Evolutionary conservation across 352 stramenopile species (phyloP).

Genomic region (Globisporangium heterothallicum): DNA sequence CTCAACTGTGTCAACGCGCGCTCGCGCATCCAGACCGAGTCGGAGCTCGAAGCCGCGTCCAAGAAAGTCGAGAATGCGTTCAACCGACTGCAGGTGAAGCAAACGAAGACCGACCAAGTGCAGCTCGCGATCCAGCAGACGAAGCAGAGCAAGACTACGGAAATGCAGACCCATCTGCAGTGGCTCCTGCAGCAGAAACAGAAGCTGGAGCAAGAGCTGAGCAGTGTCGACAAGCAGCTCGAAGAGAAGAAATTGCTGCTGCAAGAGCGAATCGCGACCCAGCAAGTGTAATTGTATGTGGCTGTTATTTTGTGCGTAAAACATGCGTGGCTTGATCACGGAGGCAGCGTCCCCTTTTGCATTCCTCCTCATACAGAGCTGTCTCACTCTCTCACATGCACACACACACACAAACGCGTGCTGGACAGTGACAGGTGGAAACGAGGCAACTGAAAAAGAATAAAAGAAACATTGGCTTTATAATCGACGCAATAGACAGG

Average conservation of each 20-base stretch:
- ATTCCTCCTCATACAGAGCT: not conserved
- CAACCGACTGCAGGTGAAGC: constrained; percentile 49
- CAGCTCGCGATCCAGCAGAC: constrained; percentile 32
- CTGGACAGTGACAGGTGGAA: not conserved
- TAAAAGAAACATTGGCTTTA: not conserved
- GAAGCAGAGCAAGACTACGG: constrained; percentile 25
- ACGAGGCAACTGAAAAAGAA: not conserved
- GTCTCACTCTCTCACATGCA: too few relatives aligned
- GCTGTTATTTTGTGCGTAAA: too few relatives aligned
- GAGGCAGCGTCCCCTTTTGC: too few relatives aligned
- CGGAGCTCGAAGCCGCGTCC: constrained; percentile 61
- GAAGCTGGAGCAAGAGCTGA: constrained; percentile 40
- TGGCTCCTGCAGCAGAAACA: constrained; percentile 48
- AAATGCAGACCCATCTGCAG: constrained; percentile 50
- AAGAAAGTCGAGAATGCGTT: constrained; percentile 59
- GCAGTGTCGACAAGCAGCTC: constrained; percentile 38
- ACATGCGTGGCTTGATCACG: too few relatives aligned
- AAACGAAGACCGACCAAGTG: constrained; percentile 36
- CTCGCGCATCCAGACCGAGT: constrained; percentile 41
- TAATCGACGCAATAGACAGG: not conserved
- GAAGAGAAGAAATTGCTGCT: constrained; percentile 51
- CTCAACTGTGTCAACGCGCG: constrained; percentile 69
- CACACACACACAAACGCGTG: too few relatives aligned
- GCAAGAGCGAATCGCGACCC: constrained; percentile 31
- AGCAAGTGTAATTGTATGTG: not conserved